phyloP scores from a whole-genome alignment of 2,329 filamentous ascomycete species.

The Neonectria coccinea region DNA sequence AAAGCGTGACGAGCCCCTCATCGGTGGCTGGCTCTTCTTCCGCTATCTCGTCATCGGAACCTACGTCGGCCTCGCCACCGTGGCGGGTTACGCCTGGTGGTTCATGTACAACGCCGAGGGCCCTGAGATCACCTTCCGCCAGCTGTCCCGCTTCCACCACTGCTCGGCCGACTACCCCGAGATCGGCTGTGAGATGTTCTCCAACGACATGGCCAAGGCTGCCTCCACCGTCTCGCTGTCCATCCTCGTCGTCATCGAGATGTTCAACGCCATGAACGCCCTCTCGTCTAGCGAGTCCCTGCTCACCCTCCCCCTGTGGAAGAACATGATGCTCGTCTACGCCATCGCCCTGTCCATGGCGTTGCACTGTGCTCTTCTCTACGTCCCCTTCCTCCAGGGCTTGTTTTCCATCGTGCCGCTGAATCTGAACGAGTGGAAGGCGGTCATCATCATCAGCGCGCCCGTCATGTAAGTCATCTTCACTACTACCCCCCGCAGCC shows the following conservation, averaged over 20 bases:
- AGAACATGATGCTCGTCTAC: constrained; percentile 98
- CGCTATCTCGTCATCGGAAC: constrained; percentile 95
- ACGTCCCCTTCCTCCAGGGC: constrained; percentile 87
- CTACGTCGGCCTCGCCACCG: constrained; percentile 94
- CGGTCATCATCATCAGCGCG: constrained; percentile 86
- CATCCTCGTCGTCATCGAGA: constrained; percentile 95
- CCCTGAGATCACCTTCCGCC: constrained; percentile 90
- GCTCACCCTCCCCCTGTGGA: constrained; percentile 93
- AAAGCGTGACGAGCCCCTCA: constrained; percentile 91
- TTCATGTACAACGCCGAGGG: constrained; percentile 96
- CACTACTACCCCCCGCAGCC: no score
- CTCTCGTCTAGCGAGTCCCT: constrained; percentile 95
- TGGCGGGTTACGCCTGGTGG: constrained; percentile 99
- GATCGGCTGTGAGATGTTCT: constrained; percentile 93
- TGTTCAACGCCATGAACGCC: constrained; percentile 99
- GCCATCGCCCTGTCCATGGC: constrained; percentile 94
- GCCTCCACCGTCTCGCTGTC: constrained; percentile 94
- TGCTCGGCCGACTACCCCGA: constrained; percentile 88
- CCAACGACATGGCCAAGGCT: constrained; percentile 84
- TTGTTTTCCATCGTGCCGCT: constrained; percentile 93
- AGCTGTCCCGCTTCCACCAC: constrained; percentile 92
- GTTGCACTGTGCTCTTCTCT: constrained; percentile 93
- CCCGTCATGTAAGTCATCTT: constrained; percentile 84
- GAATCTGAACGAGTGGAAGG: constrained; percentile 89
- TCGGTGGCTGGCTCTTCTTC: constrained; percentile 97